phyloP scores from a whole-genome alignment of 2,329 filamentous ascomycete species.

The Beauveria medogensis region DNA sequence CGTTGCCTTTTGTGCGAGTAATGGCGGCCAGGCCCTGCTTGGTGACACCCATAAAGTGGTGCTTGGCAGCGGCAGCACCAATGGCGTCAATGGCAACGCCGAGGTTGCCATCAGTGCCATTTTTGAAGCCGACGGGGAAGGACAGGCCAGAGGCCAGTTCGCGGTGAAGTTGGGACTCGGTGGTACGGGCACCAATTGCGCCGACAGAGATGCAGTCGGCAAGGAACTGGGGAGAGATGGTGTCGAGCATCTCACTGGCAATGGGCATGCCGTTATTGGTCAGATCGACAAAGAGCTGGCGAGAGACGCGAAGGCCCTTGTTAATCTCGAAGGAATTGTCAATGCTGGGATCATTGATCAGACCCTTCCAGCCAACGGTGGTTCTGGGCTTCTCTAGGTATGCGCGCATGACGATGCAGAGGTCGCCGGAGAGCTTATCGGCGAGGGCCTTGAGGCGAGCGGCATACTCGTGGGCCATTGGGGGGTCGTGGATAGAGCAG shows the following conservation, averaged over 20 bases:
- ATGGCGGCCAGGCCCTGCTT: constrained; percentile 96
- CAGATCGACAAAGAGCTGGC: constrained; percentile 87
- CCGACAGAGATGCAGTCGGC: constrained; percentile 93
- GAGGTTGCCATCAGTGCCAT: constrained; percentile 89
- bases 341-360: constrained; percentile 98
- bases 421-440: constrained; percentile 70
- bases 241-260: constrained; percentile 96
- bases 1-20: constrained; percentile 85
- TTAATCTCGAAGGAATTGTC: constrained; percentile 98
- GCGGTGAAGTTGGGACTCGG: constrained; percentile 91
- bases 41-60: constrained; percentile 98
- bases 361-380: constrained; percentile 96
- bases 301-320: constrained; percentile 88
- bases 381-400: constrained; percentile 99
- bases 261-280: constrained; percentile 86
- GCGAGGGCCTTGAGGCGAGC: constrained; percentile 67
- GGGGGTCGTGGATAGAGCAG: constrained; percentile 95
- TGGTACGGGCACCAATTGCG: constrained; percentile 91
- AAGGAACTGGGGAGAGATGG: constrained; percentile 95
- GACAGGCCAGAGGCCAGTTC: constrained; percentile 91
- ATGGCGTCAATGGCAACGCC: constrained; percentile 93
- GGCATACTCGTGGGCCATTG: constrained; percentile 81
- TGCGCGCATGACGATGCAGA: constrained; percentile 93
- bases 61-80: constrained; percentile 72
- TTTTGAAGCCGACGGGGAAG: constrained; percentile 99